These are phyloP conservation scores for Phyllosticta citrichinensis DNA, from an alignment of 2,329 filamentous ascomycete species.

Conservation along the genomic window DNA sequence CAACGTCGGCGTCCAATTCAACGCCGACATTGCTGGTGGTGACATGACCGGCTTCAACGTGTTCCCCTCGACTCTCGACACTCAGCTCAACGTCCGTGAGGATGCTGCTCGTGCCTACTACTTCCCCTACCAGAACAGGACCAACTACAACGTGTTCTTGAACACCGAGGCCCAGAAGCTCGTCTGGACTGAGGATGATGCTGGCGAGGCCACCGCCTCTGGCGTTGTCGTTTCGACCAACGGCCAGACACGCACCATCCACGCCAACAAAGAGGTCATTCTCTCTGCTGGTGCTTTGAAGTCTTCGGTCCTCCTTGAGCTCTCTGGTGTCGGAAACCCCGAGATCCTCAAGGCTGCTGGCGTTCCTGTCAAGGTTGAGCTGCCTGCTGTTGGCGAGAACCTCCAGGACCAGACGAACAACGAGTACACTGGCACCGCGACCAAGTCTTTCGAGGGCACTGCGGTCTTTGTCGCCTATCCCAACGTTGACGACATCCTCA, in stretches of 20 bases:
- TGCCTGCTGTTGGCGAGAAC: slow-evolving; percentile 25
- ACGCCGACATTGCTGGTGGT: slow-evolving; percentile 34
- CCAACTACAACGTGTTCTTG: slow-evolving; percentile 35
- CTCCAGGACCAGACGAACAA: slow-evolving; percentile 26
- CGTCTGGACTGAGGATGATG: slow-evolving; percentile 21
- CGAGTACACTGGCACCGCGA: slow-evolving; percentile 17
- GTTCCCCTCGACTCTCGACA: slow-evolving; percentile 34
- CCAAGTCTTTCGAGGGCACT: slow-evolving; percentile 29
- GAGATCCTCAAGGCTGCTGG: slow-evolving; percentile 18
- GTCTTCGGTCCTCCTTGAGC: slow-evolving; percentile 25
- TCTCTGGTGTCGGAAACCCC: slow-evolving; percentile 27
- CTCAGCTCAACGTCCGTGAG: slow-evolving; percentile 28
- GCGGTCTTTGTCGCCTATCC: slow-evolving; percentile 27
- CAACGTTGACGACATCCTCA: slow-evolving; percentile 27
- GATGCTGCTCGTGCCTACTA: slow-evolving; percentile 42
- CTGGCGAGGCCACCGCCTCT: slow-evolving; percentile 13
- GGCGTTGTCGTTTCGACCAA: slow-evolving; percentile 18
- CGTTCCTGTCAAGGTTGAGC: slow-evolving; percentile 20
- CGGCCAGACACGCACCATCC: slow-evolving; percentile 14
- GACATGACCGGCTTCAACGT: slow-evolving; percentile 34
- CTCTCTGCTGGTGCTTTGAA: slow-evolving; percentile 26
- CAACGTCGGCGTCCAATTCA: slow-evolving; percentile 27
- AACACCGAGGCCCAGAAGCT: slow-evolving; percentile 34
- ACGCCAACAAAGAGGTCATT: slow-evolving; percentile 23
- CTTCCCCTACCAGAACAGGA: slow-evolving; percentile 28